Percentiles rank a stretch among this genome's conserved stretches.
These are phyloP conservation scores for Cyberlindnera meyerae DNA, from an alignment of 805 yeast species.

Conservation along the genomic window DNA sequence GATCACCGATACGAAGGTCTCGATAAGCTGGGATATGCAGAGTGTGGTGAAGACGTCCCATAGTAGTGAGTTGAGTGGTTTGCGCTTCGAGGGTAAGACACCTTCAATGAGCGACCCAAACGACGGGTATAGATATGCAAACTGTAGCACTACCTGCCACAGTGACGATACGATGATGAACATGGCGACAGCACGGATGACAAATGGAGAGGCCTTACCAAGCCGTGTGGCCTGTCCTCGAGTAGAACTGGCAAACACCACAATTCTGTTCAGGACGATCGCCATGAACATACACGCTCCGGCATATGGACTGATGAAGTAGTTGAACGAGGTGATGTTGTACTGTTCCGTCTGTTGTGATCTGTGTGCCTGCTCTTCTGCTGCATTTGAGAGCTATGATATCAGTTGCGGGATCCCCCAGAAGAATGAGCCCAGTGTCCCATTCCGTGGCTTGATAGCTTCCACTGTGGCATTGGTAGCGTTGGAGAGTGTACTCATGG, in stretches of 20 bases:
- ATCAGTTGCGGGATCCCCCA: slow-evolving; percentile 9
- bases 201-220: slow-evolving; percentile 4
- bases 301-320: slow-evolving; percentile 46
- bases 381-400: slow-evolving; percentile 10
- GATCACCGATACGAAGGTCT: slow-evolving; percentile 57
- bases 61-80: slow-evolving; percentile 38
- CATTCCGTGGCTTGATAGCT: not conserved
- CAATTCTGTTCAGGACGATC: slow-evolving; percentile 50
- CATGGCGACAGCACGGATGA: slow-evolving; percentile 36
- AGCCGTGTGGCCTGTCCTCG: slow-evolving; percentile 30
- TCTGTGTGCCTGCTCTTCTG: slow-evolving; percentile 11
- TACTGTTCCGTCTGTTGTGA: slow-evolving; percentile 1
- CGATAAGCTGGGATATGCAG: slow-evolving; percentile 59
- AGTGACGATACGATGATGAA: slow-evolving; percentile 26
- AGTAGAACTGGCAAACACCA: slow-evolving; percentile 48
- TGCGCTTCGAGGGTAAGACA: not conserved
- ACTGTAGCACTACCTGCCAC: slow-evolving; percentile 22
- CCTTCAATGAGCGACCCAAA: not conserved
- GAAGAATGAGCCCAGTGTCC: slow-evolving; percentile 1
- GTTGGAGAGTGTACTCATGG: not conserved
- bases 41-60: slow-evolving; percentile 57
- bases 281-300: slow-evolving; percentile 54
- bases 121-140: slow-evolving; percentile 5
- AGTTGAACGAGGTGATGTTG: slow-evolving; percentile 28
- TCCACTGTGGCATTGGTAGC: not conserved